Conservation (phyloP, 2,329 filamentous ascomycete genomes). For the Ambrosiella cleistominuta region DNA sequence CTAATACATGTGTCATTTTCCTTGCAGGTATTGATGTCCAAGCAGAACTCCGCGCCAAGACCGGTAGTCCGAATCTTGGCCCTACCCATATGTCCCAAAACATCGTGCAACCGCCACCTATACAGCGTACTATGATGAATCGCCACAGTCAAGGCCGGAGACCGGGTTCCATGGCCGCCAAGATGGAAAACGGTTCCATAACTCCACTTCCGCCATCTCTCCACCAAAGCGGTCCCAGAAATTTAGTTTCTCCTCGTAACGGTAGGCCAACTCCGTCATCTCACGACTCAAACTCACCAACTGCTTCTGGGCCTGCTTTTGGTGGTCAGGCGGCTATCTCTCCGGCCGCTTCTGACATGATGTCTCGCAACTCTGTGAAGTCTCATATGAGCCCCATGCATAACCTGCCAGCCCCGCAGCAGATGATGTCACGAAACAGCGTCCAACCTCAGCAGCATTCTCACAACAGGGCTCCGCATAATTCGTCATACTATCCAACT, state of each 20-base stretch:
- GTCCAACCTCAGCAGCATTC: slow-evolving; percentile 8
- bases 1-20: slow-evolving; percentile 5
- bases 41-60: slow-evolving; percentile 84
- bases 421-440: slow-evolving; percentile 5
- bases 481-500: slow-evolving; percentile 55
- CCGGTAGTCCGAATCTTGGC: slow-evolving; percentile 64
- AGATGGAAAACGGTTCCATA: slow-evolving; percentile 38
- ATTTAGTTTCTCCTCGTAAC: slow-evolving; percentile 47
- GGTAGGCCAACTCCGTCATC: slow-evolving; percentile 63
- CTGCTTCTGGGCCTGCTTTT: slow-evolving; percentile 29
- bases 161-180: slow-evolving; percentile 59
- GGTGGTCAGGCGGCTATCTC: slow-evolving; percentile 24
- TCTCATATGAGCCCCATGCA: slow-evolving; percentile 21
- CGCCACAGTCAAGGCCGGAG: slow-evolving; percentile 59
- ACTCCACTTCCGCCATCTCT: slow-evolving; percentile 28
- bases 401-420: slow-evolving; percentile 9
- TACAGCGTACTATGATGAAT: slow-evolving; percentile 67
- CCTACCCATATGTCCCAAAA: slow-evolving; percentile 50
- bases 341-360: slow-evolving; percentile 30
- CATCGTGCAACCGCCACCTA: slow-evolving; percentile 54
- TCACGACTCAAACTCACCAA: slow-evolving; percentile 41
- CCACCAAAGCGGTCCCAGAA: slow-evolving; percentile 20
- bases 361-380: slow-evolving; percentile 18
- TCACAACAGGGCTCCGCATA: slow-evolving; percentile 11
- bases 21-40: slow-evolving; percentile 80